Evolutionary conservation across 805 yeast species (phyloP).

Genomic region (Candida oleophila): DNA sequence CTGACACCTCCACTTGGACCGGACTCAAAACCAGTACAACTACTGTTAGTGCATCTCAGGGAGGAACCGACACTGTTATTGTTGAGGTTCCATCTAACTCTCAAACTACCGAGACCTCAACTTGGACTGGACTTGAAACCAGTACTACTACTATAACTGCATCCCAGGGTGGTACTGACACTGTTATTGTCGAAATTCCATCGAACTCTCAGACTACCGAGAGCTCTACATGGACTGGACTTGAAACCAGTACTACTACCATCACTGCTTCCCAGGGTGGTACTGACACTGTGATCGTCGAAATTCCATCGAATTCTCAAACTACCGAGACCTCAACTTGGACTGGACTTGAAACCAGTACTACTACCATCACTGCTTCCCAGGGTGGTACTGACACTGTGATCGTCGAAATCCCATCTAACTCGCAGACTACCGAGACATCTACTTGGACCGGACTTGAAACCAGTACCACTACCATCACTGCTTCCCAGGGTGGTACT

Average conservation of each 20-base stretch:
- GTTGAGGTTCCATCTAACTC: not conserved
- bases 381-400: slow-evolving; percentile 4
- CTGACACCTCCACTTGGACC: slow-evolving; percentile 7
- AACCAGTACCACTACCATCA: not conserved
- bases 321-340: not conserved
- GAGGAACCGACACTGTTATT: not conserved
- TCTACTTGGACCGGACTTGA: slow-evolving; percentile 1
- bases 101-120: not conserved
- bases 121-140: slow-evolving; percentile 4
- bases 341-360: not conserved
- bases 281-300: slow-evolving; percentile 2
- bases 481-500: slow-evolving; percentile 4
- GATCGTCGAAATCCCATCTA: slow-evolving; percentile 4
- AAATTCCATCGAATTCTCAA: not conserved
- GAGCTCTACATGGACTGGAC: slow-evolving; percentile 3
- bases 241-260: not conserved
- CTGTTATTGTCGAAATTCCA: slow-evolving; percentile 10
- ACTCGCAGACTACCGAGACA: not conserved
- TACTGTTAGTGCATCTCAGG: slow-evolving; percentile 5
- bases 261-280: not conserved
- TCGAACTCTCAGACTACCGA: not conserved
- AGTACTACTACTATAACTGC: not conserved
- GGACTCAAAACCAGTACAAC: slow-evolving; percentile 8
- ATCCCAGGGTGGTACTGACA: slow-evolving; percentile 1
- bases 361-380: not conserved